Evolutionary conservation across 169 alveolate genomes (phyloP), one percentile per base, ranked within the genome.

Genomic region (Cryptosporidium parvum): DNA sequence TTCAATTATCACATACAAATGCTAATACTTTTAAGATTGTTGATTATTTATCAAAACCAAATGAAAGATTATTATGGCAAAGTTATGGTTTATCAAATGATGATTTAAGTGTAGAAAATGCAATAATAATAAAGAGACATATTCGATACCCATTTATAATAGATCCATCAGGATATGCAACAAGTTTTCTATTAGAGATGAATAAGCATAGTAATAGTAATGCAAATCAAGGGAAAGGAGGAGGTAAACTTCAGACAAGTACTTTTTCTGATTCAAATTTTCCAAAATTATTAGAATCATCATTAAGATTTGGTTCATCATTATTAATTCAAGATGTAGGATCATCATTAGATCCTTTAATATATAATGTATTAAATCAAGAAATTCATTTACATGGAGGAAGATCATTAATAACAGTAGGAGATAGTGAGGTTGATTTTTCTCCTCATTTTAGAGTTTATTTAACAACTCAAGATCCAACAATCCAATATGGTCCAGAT

Each of bases 301-400:
- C 98, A 10, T 91, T 98, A 68, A 94, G 99, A 84, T 96, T 97
- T 72, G 99, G 99, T 4, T 96, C 98, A 33, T 98, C 99, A 53
- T 93, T 98, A 44, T 87, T 97, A 33, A 97, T 98, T 10, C 96
- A 97, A 92, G 99, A 97, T 89, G 99, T 98, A 9, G 99, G 98
- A 59, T 72, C 61, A 65, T 48, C 85, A 26, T 91, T 94, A 42
- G 96, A 93, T 48, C 99, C 99, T 29, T 94, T 97, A 26, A 94
- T 97, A 91, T 96, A 97, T 86, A 93, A 97, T 26, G 99, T 98
- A 39, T 92, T 99, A 59, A 98, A 97, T 91, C 95, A 95, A 80
- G 99, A 98, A 93, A 97, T 98, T 21, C 98, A 97, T 91, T 95
- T 96, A 72, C 96, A 97, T 67, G 99, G 99, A 6, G 99, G 99